Percentiles rank a stretch among this genome's conserved stretches.
Evolutionary conservation across 257 asterid genomes (phyloP).

Genomic region (Craterostigma plantagineum): DNA sequence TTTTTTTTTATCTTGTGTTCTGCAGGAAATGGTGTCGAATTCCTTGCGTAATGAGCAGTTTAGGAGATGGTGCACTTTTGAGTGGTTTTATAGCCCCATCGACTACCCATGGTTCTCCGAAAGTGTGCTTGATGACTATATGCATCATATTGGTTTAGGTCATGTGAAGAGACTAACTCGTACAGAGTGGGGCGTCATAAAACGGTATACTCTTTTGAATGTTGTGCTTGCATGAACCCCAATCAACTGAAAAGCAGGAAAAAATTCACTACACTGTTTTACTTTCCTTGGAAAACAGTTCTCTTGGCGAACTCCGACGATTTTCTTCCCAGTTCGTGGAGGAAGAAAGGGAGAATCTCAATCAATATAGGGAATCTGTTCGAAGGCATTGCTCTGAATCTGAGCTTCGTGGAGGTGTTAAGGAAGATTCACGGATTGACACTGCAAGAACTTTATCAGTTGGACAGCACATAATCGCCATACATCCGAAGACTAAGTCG

Average conservation of each 20-base stretch:
- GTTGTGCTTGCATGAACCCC: constrained; percentile 3
- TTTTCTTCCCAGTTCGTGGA: constrained; percentile 81
- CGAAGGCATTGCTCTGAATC: constrained; percentile 45
- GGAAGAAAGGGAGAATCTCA: constrained; percentile 92
- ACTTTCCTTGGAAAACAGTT: constrained; percentile 31
- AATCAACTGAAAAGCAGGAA: constrained; percentile 1
- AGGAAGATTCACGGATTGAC: constrained; percentile 82
- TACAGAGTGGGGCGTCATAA: constrained; percentile 87
- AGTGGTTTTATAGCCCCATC: constrained; percentile 89
- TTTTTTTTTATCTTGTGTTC: constrained; percentile 12
- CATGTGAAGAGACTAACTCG: constrained; percentile 82
- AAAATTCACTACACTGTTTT: too few relatives aligned
- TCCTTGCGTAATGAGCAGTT: constrained; percentile 42
- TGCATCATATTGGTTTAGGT: constrained; percentile 73
- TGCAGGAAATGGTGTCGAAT: constrained; percentile 45
- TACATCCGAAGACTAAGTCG: constrained; percentile 89
- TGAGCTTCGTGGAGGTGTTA: constrained; percentile 72
- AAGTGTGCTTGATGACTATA: constrained; percentile 76
- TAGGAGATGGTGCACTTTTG: constrained; percentile 81
- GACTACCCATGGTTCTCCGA: constrained; percentile 92
- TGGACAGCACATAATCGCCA: constrained; percentile 87
- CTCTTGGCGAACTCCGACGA: constrained; percentile 89
- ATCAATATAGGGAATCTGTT: constrained; percentile 75
- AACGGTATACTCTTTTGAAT: constrained; percentile 32
- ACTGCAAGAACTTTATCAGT: constrained; percentile 85